These are phyloP conservation scores for Piper betle DNA, from an alignment of 164 flowering plant species.

Conservation along the genomic window DNA sequence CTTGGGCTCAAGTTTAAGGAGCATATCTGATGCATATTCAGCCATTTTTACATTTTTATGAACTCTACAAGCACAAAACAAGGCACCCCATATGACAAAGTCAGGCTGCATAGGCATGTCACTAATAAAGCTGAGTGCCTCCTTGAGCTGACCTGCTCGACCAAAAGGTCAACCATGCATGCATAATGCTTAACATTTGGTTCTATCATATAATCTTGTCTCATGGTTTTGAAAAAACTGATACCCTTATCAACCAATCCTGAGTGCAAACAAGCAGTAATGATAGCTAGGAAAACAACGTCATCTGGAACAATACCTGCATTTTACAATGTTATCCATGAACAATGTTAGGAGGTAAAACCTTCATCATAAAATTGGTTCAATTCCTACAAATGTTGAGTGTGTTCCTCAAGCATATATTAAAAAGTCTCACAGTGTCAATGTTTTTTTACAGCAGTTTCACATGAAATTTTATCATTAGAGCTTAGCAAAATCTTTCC, in stretches of 20 bases:
- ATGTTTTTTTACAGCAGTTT: background rate
- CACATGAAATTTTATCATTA: too few species aligned
- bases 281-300: conserved; percentile 29
- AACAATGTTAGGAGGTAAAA: conserved; percentile 1
- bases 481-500: too few species aligned
- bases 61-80: conserved; percentile 42
- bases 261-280: conserved; percentile 43
- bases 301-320: conserved; percentile 36
- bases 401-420: background rate
- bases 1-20: conserved; percentile 32
- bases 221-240: conserved; percentile 29
- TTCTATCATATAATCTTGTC: conserved; percentile 27
- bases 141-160: conserved; percentile 34
- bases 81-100: conserved; percentile 49
- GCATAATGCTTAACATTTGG: conserved; percentile 45
- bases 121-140: conserved; percentile 30
- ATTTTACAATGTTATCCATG: background rate
- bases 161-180: conserved; percentile 35
- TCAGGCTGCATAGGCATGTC: conserved; percentile 37
- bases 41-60: conserved; percentile 37
- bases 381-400: background rate
- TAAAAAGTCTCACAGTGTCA: background rate
- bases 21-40: conserved; percentile 26
- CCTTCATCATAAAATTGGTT: background rate
- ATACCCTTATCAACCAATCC: conserved; percentile 36